A percentile compares a stretch with the other conserved stretches of the same genome.
These are phyloP conservation scores for Poronia punctata DNA, from an alignment of 495 filamentous ascomycete genomes.

Conservation along the genomic window DNA sequence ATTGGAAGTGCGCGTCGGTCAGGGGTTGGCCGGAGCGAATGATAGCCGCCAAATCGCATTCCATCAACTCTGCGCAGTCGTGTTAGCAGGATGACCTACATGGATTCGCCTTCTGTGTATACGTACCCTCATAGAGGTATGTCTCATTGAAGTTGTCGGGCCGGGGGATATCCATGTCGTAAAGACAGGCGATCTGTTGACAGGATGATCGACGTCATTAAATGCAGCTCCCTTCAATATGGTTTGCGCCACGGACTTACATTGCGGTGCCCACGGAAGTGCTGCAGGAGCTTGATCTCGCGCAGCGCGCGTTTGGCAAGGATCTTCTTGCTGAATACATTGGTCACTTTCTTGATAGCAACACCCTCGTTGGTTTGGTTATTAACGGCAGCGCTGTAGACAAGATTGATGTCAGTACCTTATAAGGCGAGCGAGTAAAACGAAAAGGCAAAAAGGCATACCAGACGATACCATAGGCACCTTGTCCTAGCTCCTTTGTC, in stretches of 20 bases:
- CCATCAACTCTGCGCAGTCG: slow-evolving; percentile 77
- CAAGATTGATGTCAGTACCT: slow-evolving; percentile 2
- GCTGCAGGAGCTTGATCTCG: slow-evolving; percentile 97
- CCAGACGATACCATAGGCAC: slow-evolving; percentile 98
- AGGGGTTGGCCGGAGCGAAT: slow-evolving; percentile 93
- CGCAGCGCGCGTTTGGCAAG: slow-evolving; percentile 93
- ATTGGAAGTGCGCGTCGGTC: slow-evolving; percentile 94
- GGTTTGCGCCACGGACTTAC: too few relatives aligned
- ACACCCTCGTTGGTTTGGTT: slow-evolving; percentile 88
- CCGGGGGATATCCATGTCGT: slow-evolving; percentile 98
- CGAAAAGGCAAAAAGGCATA: slow-evolving; percentile 39
- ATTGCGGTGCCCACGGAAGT: slow-evolving; percentile 76
- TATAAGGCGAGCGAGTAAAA: slow-evolving; percentile 1
- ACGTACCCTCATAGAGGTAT: slow-evolving; percentile 92
- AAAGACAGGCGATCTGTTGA: slow-evolving; percentile 88
- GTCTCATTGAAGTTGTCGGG: slow-evolving; percentile 99
- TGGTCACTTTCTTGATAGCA: slow-evolving; percentile 98
- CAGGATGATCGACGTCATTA: too few relatives aligned
- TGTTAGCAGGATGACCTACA: slow-evolving; percentile 2
- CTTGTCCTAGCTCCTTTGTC: slow-evolving; percentile 96
- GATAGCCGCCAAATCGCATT: slow-evolving; percentile 96
- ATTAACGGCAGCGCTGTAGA: slow-evolving; percentile 79
- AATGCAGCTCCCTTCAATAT: too few relatives aligned
- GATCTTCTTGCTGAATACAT: slow-evolving; percentile 99
- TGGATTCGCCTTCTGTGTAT: not conserved